Conservation (phyloP, 495 filamentous ascomycete genomes). For the Astrocystis sublimbata region DNA sequence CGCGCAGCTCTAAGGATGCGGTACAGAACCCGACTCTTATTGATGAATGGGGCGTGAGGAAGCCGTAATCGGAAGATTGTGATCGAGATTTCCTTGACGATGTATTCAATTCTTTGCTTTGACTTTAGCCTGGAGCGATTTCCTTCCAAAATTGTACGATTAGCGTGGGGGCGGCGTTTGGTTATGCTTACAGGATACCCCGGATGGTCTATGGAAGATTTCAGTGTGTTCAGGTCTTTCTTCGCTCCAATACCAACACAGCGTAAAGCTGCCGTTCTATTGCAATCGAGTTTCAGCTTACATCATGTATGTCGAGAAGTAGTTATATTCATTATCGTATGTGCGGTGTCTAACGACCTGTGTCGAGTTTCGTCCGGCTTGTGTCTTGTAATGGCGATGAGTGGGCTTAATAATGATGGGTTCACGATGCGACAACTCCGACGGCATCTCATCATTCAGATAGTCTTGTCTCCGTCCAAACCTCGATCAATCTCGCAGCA, state of each 20-base stretch:
- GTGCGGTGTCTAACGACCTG: too few species aligned
- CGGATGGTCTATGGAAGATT: background rate
- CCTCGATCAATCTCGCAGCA: slow-evolving; percentile 28
- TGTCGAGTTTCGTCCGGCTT: too few species aligned
- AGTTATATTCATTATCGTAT: too few species aligned
- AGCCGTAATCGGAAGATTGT: background rate
- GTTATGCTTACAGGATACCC: slow-evolving; percentile 17
- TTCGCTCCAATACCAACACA: background rate
- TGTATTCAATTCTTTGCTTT: background rate
- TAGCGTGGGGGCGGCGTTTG: slow-evolving; percentile 2
- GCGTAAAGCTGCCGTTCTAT: too few species aligned
- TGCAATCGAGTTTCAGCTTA: too few species aligned
- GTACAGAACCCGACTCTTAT: slow-evolving; percentile 5
- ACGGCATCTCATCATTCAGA: background rate
- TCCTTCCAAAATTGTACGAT: slow-evolving; percentile 7
- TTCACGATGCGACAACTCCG: background rate
- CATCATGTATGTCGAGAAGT: too few species aligned
- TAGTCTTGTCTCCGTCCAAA: slow-evolving; percentile 23
- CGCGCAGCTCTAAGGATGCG: background rate
- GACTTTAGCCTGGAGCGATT: background rate
- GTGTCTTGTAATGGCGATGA: background rate
- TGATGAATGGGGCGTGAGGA: slow-evolving; percentile 12
- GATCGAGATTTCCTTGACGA: background rate
- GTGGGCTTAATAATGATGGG: background rate
- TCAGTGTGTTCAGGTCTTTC: background rate